Conservation (phyloP, 176 grass and related monocot genomes). For the Alloteropsis semialata region DNA sequence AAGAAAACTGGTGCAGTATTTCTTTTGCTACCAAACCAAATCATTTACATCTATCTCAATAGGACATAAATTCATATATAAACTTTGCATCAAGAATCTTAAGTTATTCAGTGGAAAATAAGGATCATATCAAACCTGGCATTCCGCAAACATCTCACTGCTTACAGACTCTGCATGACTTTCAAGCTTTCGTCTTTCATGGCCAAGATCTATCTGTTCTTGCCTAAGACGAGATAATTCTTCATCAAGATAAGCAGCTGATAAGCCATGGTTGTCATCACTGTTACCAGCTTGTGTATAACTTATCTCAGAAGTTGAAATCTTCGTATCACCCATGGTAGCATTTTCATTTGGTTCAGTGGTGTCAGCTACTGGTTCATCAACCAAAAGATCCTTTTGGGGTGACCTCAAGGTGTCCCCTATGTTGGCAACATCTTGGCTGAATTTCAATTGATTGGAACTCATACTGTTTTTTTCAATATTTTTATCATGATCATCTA, state of each 20-base stretch:
- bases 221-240: slow-evolving; percentile 79
- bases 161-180: slow-evolving; percentile 88
- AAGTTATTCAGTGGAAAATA: slow-evolving; percentile 1
- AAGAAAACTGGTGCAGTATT: background rate
- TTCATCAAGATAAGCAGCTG: slow-evolving; percentile 61
- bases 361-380: slow-evolving; percentile 23
- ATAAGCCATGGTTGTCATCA: slow-evolving; percentile 43
- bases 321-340: background rate
- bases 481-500: background rate
- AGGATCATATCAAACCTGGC: slow-evolving; percentile 62
- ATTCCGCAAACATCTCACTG: slow-evolving; percentile 97
- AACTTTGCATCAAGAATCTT: background rate
- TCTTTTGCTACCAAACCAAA: slow-evolving; percentile 13
- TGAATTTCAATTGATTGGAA: slow-evolving; percentile 39
- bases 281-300: background rate
- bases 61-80: slow-evolving; percentile 3
- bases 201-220: slow-evolving; percentile 78
- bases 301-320: slow-evolving; percentile 29
- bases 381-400: slow-evolving; percentile 36
- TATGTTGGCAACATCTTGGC: slow-evolving; percentile 20
- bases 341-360: slow-evolving; percentile 14
- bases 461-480: slow-evolving; percentile 3
- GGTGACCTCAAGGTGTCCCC: slow-evolving; percentile 25
- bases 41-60: slow-evolving; percentile 14
- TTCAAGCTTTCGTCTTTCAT: slow-evolving; percentile 81